A percentile compares a stretch with the other conserved stretches of the same genome.
phyloP scores from a whole-genome alignment of 2,329 filamentous ascomycete genomes.

The Cryphonectria naterciae region DNA sequence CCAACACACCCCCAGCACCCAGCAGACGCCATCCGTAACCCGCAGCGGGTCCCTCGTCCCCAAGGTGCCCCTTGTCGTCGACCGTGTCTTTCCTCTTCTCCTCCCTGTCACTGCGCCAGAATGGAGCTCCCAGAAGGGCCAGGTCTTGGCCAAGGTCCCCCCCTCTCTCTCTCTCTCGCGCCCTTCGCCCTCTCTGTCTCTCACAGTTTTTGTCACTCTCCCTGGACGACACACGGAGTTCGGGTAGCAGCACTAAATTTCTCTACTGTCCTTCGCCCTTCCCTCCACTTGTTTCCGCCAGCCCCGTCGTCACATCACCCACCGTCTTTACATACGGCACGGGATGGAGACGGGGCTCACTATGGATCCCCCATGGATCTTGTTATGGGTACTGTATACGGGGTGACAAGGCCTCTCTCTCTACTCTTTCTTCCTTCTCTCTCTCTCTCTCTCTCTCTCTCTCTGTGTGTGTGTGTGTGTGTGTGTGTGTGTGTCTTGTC shows the following conservation, averaged over 20 bases:
- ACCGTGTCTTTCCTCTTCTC: not conserved
- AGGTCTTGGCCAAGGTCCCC: not conserved
- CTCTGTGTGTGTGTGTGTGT: too few relatives aligned
- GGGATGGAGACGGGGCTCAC: not conserved
- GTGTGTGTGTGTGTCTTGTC: too few relatives aligned
- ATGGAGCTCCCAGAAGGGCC: conserved; percentile 1
- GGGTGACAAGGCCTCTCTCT: not conserved
- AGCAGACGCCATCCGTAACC: conserved; percentile 28
- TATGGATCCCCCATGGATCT: not conserved
- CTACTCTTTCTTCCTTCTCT: not conserved
- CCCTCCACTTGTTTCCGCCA: conserved; percentile 6
- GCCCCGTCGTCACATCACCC: conserved; percentile 5
- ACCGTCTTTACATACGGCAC: conserved; percentile 6
- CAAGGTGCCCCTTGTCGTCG: conserved; percentile 22
- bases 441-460: too few relatives aligned
- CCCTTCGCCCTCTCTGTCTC: conserved; percentile 2
- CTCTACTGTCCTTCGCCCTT: not conserved
- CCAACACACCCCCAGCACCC: conserved; percentile 12
- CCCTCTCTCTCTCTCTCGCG: not conserved
- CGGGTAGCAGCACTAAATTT: conserved; percentile 19
- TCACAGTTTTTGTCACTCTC: not conserved
- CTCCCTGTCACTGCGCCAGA: conserved; percentile 1
- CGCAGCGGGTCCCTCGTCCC: conserved; percentile 23
- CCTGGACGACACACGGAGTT: conserved; percentile 6
- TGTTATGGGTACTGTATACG: conserved; percentile 5